phyloP scores from a whole-genome alignment of 1,139 yeast species.

The Hanseniaspora uvarum region DNA sequence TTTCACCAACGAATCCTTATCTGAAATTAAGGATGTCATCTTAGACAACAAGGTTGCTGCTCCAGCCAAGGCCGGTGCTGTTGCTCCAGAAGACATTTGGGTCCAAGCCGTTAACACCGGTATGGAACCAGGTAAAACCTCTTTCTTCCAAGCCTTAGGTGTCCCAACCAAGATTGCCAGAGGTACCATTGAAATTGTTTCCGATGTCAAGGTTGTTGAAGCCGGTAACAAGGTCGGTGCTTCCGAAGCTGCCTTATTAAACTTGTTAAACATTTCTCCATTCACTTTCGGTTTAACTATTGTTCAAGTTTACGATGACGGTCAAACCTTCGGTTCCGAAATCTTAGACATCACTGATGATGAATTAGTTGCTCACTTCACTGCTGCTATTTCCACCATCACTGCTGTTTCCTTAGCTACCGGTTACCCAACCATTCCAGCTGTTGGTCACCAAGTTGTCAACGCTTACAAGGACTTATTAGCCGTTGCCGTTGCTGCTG shows the following conservation, averaged over 20 bases:
- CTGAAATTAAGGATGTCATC: constrained; percentile 79
- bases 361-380: constrained; percentile 85
- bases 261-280: constrained; percentile 99
- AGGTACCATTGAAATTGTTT: constrained; percentile 99
- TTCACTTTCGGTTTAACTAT: constrained; percentile 97
- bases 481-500: constrained; percentile 97
- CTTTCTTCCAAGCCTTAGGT: constrained; percentile 99
- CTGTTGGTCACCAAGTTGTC: constrained; percentile 97
- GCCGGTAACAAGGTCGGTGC: constrained; percentile 90
- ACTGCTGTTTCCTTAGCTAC: constrained; percentile 95
- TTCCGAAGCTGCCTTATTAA: constrained; percentile 96
- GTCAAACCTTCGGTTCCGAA: constrained; percentile 93
- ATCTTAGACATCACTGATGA: constrained; percentile 98
- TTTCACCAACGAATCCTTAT: constrained; percentile 94
- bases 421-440: constrained; percentile 99
- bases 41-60: constrained; percentile 96
- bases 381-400: constrained; percentile 84
- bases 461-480: constrained; percentile 98
- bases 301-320: constrained; percentile 95
- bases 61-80: constrained; percentile 99
- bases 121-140: constrained; percentile 99
- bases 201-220: constrained; percentile 90
- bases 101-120: constrained; percentile 99
- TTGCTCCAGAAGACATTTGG: constrained; percentile 96
- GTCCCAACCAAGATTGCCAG: constrained; percentile 99